Conservation (phyloP, 495 filamentous ascomycete species). For the Penicillium antarcticum region DNA sequence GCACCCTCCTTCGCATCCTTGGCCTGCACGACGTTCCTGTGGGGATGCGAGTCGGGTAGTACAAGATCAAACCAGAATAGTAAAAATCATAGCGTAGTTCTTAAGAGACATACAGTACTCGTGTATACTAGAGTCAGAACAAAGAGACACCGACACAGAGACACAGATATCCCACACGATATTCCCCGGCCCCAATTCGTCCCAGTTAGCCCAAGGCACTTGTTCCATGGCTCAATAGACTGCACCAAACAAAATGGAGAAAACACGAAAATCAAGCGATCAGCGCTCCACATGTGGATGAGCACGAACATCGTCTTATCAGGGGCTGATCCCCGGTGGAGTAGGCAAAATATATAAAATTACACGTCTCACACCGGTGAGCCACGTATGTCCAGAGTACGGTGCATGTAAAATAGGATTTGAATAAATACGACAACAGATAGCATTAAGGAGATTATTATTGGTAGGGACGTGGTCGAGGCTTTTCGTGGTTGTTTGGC, state of each 20-base stretch:
- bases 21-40: conserved; percentile 19
- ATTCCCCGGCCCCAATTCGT: conserved; percentile 14
- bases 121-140: too few species aligned
- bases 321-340: neutral
- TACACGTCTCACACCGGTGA: too few species aligned
- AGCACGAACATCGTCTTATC: neutral
- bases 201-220: neutral
- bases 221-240: neutral
- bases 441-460: neutral
- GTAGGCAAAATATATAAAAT: neutral
- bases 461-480: conserved; percentile 8
- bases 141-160: neutral
- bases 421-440: too few species aligned
- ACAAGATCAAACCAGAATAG: conserved; percentile 8
- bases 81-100: neutral
- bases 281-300: neutral
- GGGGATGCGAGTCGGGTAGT: conserved; percentile 25
- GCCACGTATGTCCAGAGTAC: neutral
- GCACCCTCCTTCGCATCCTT: conserved; percentile 21
- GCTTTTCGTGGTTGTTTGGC: conserved; percentile 11
- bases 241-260: neutral
- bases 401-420: too few species aligned
- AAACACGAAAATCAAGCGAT: neutral
- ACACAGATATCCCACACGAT: conserved; percentile 8
- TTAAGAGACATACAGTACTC: too few species aligned